Evolutionary conservation across 805 yeast genomes (phyloP).

Genomic region (Yarrowia bubula): DNA sequence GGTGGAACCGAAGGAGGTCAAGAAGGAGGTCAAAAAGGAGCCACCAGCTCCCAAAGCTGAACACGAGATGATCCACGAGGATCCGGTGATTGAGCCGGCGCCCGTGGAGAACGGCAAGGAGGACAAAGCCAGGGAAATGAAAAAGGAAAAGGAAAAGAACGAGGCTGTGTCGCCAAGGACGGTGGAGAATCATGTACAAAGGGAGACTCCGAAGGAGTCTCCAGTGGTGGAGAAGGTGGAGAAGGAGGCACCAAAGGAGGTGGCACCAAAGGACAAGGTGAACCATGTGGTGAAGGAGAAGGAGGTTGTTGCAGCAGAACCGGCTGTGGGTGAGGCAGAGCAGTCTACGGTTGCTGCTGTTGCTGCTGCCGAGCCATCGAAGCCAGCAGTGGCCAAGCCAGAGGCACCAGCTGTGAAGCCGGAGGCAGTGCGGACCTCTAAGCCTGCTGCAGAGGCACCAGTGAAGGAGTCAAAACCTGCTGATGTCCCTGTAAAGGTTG

Average conservation of each 20-base stretch:
- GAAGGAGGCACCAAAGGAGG: background rate
- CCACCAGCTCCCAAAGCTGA: background rate
- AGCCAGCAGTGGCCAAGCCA: background rate
- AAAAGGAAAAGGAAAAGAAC: background rate
- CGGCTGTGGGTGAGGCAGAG: too few species aligned
- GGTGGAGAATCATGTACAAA: slow-evolving; percentile 4
- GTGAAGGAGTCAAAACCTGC: background rate
- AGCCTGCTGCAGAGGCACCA: background rate
- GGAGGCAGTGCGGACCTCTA: background rate
- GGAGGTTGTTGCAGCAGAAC: background rate
- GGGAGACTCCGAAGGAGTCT: background rate
- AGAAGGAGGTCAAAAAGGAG: background rate
- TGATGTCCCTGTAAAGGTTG: background rate
- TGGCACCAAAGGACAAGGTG: background rate
- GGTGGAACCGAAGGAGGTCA: background rate
- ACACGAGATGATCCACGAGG: slow-evolving; percentile 1
- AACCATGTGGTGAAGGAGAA: background rate
- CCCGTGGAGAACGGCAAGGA: background rate
- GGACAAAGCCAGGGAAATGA: background rate
- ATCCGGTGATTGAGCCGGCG: background rate
- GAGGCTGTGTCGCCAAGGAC: background rate
- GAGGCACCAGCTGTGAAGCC: background rate
- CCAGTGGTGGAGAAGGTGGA: background rate
- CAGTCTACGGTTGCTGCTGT: too few species aligned
- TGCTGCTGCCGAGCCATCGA: background rate